Evolutionary conservation across 441 rosid species (phyloP).

Genomic region (Omphalea diandra): DNA sequence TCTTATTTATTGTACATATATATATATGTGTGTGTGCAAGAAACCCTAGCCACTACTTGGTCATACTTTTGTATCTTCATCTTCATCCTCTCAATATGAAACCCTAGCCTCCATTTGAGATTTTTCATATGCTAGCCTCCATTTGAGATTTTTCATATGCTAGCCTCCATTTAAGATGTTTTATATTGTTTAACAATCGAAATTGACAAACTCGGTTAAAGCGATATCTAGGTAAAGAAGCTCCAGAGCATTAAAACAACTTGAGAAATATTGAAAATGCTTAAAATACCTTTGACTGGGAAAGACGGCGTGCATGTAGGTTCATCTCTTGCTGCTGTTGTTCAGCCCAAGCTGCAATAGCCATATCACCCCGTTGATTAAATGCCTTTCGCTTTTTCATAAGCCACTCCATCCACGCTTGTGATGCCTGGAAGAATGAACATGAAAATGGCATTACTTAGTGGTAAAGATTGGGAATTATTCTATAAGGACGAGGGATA

Average conservation of each 20-base stretch:
- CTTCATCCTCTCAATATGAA: too few species aligned
- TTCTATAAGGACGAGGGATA: neutral
- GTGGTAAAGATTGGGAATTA: too few species aligned
- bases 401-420: constrained; percentile 99
- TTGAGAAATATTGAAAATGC: constrained; percentile 11
- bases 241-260: neutral
- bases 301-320: constrained; percentile 83
- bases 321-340: constrained; percentile 91
- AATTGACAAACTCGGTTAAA: constrained; percentile 7
- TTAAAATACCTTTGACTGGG: constrained; percentile 72
- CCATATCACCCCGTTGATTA: constrained; percentile 96
- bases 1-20: too few species aligned
- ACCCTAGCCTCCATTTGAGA: too few species aligned
- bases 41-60: too few species aligned
- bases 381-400: constrained; percentile 90
- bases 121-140: too few species aligned
- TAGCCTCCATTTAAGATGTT: too few species aligned
- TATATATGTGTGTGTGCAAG: too few species aligned
- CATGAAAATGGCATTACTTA: neutral
- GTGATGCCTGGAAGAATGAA: constrained; percentile 62
- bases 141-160: too few species aligned
- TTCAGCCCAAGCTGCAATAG: constrained; percentile 95
- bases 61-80: too few species aligned
- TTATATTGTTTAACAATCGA: neutral
- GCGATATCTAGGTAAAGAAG: constrained; percentile 16